Conservation (phyloP, 2,329 filamentous ascomycete genomes). For the Epichloe bromicola region DNA sequence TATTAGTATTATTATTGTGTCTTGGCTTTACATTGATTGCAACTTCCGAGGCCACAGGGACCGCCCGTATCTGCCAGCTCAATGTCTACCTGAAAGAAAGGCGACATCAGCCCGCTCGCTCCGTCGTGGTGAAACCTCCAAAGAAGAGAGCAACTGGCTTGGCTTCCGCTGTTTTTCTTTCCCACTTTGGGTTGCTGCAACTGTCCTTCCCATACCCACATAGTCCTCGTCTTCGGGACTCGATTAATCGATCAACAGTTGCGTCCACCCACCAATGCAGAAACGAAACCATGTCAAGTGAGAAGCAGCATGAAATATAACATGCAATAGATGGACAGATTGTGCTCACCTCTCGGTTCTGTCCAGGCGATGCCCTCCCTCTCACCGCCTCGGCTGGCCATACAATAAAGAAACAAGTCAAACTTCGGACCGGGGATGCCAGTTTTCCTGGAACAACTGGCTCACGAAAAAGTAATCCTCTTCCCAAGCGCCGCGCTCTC, state of each 20-base stretch:
- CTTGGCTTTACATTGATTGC: too few species aligned
- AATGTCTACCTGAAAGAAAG: not conserved
- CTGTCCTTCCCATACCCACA: not conserved
- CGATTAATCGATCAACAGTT: too few species aligned
- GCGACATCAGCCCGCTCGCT: too few species aligned
- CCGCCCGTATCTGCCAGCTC: too few species aligned
- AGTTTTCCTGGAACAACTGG: slow-evolving; percentile 44
- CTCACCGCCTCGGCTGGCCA: not conserved
- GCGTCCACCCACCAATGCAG: too few species aligned
- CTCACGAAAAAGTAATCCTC: slow-evolving; percentile 47
- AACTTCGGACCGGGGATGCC: slow-evolving; percentile 24
- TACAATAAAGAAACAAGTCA: not conserved
- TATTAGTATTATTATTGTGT: too few species aligned
- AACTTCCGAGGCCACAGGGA: too few species aligned
- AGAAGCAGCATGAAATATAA: too few species aligned
- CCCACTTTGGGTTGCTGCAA: not conserved
- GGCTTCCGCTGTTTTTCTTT: not conserved
- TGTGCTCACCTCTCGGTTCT: not conserved
- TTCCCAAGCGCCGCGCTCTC: slow-evolving; percentile 32
- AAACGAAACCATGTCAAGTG: too few species aligned
- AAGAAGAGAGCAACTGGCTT: not conserved
- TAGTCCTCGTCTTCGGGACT: too few species aligned
- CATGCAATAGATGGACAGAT: too few species aligned
- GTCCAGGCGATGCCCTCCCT: not conserved
- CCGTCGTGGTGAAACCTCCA: too few species aligned